Evolutionary conservation across 176 grass and related monocot genomes (phyloP), one percentile per base, ranked within the genome.

Genomic region (Canna indica): DNA sequence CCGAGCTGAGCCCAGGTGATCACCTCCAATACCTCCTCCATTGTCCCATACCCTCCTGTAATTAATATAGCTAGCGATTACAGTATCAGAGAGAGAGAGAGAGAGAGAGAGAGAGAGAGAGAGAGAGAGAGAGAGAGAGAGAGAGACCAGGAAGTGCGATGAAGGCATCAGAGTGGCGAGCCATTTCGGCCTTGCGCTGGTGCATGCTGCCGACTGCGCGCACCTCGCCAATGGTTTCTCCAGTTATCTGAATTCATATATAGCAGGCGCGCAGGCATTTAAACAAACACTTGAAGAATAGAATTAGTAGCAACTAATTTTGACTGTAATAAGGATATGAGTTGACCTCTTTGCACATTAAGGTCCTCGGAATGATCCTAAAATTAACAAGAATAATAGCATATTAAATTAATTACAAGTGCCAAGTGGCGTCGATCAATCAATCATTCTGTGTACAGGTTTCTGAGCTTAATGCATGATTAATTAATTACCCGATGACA

Each of bases 121-220:
- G 3, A 36, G 64, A 59, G n/a, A 38, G 32, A 13, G 26, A 59
- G 70, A 34, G 22, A 29, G 46, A 20, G 14, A 57, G 24, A 47
- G 31, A 35, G 50, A 54, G 35, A 85, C 86, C 88, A 0, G 91
- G 91, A 0, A 95, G 74, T 20, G 91, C 91, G 70, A 95, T 88
- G 91, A 95, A 95, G 67, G 91, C 91, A 71, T 95, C 87, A 5
- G 87, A 85, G 64, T 54, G 71, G 42, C 87, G 82, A 57, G 85
- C 91, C 91, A 95, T 95, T 67, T 90, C 91, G 35, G 91, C 91
- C 84, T 95, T 95, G n/a, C n/a, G n/a, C n/a, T n/a, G n/a, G n/a
- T n/a, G n/a, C n/a, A n/a, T n/a, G n/a, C n/a, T n/a, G n/a, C 25
- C 91, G 82, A 30, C 85, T 81, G 4, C 70, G 44, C 68, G 91